Conservation (phyloP, 768 basidiomycete genomes). For the Calocybe indica region DNA sequence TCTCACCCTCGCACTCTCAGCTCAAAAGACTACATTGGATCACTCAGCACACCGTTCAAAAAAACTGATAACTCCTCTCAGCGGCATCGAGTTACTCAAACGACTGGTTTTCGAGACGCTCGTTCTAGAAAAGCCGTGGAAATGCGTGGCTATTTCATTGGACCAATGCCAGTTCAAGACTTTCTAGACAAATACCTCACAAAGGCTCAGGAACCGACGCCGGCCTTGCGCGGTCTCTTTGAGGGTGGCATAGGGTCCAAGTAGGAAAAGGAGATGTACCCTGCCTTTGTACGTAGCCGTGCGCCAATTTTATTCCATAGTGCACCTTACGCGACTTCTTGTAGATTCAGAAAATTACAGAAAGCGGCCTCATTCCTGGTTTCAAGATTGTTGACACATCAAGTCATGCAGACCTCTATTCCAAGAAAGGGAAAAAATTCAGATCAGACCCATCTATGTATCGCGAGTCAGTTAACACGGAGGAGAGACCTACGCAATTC, state of each 20-base stretch:
- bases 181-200: slow-evolving; percentile 1
- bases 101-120: slow-evolving; percentile 8
- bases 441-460: slow-evolving; percentile 4
- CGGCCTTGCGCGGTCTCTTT: not conserved
- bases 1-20: no score
- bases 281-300: slow-evolving; percentile 1
- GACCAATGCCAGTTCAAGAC: slow-evolving; percentile 6
- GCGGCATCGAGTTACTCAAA: not conserved
- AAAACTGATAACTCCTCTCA: no score
- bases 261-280: slow-evolving; percentile 6
- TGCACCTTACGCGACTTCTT: not conserved
- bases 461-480: not conserved
- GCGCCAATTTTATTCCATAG: not conserved
- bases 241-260: not conserved
- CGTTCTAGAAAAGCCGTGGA: not conserved
- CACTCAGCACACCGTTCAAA: no score
- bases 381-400: slow-evolving; percentile 8
- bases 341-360: not conserved
- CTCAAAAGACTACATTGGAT: no score
- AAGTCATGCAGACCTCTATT: slow-evolving; percentile 2
- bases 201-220: not conserved
- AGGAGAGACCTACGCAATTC: slow-evolving; percentile 1
- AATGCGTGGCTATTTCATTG: slow-evolving; percentile 5
- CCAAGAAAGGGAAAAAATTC: not conserved
- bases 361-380: slow-evolving; percentile 1